A percentile compares a stretch with the other conserved stretches of the same genome.
phyloP scores from a whole-genome alignment of 1,284 basidiomycete genomes.

The Ceratobasidium sp. region DNA sequence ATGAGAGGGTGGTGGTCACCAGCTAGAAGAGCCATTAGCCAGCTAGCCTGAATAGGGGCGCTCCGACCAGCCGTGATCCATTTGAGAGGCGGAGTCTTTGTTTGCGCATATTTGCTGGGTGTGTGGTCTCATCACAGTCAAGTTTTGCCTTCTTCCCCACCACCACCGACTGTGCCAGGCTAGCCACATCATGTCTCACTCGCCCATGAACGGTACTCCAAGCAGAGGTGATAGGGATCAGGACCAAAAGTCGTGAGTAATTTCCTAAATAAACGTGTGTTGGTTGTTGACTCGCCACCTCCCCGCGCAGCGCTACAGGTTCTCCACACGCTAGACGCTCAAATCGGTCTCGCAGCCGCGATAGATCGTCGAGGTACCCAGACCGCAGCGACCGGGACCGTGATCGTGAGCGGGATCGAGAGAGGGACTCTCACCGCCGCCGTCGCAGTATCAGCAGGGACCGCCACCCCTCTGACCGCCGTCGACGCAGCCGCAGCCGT shows the following conservation, averaged over 20 bases:
- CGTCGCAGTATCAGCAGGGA: conserved; percentile 52
- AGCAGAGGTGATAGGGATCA: conserved; percentile 49
- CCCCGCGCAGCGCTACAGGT: conserved; percentile 55
- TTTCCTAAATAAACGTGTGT: conserved; percentile 30
- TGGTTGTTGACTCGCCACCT: conserved; percentile 11
- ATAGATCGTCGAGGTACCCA: conserved; percentile 50
- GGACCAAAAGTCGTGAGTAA: conserved; percentile 67
- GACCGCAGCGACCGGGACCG: conserved; percentile 58
- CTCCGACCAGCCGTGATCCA: neutral
- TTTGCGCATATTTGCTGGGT: neutral
- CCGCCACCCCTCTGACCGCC: conserved; percentile 47
- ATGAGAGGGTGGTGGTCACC: conserved; percentile 12
- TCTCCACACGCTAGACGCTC: conserved; percentile 72
- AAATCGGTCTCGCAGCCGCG: conserved; percentile 70
- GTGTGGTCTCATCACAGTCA: neutral
- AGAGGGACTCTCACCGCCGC: conserved; percentile 56
- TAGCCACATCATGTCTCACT: conserved; percentile 18
- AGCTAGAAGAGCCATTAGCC: conserved; percentile 14
- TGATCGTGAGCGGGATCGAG: conserved; percentile 58
- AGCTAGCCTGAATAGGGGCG: conserved; percentile 39
- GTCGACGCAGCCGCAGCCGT: conserved; percentile 45
- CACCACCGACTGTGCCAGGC: neutral
- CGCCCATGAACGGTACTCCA: neutral
- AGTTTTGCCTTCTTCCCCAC: conserved; percentile 26
- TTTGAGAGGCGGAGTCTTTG: conserved; percentile 1